These are phyloP conservation scores for Paraphoma chrysanthemicola DNA, from an alignment of 2,329 filamentous ascomycete species.

Conservation along the genomic window DNA sequence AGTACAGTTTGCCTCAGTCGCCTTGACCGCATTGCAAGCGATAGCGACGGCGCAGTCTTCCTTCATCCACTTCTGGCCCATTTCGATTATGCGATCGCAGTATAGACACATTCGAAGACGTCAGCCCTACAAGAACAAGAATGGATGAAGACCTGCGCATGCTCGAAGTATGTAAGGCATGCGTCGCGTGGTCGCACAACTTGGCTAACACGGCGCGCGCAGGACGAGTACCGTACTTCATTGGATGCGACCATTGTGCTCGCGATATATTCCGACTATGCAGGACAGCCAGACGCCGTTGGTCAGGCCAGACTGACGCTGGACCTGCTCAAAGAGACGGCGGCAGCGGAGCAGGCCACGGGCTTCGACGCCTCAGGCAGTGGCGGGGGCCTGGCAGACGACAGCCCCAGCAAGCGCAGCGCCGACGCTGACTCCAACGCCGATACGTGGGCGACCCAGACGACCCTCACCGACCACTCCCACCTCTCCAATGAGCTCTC, in stretches of 20 bases:
- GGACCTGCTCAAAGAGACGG: constrained; percentile 69
- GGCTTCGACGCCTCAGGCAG: constrained; percentile 82
- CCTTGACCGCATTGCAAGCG: neutral
- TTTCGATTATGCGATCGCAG: constrained; percentile 36
- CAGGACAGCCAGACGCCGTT: constrained; percentile 63
- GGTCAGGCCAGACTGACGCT: constrained; percentile 66
- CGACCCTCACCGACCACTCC: constrained; percentile 59
- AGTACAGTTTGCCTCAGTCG: neutral
- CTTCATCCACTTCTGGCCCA: neutral
- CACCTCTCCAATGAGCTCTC: constrained; percentile 57
- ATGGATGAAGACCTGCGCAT: constrained; percentile 46
- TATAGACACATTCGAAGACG: constrained; percentile 22
- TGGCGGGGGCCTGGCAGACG: constrained; percentile 51
- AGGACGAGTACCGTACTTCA: constrained; percentile 76
- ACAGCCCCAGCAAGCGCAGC: constrained; percentile 22
- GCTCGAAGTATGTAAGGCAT: constrained; percentile 36
- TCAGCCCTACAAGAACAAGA: constrained; percentile 34
- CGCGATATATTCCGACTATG: constrained; percentile 77
- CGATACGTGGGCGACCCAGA: constrained; percentile 49
- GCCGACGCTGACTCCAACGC: constrained; percentile 44
- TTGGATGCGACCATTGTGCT: constrained; percentile 80
- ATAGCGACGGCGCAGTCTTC: neutral
- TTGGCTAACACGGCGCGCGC: constrained; percentile 14
- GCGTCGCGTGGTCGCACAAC: constrained; percentile 6
- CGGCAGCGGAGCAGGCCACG: constrained; percentile 71